Evolutionary conservation across 2,329 filamentous ascomycete genomes (phyloP), one percentile per base, ranked within the genome.

Genomic region (Daldinia sp.): DNA sequence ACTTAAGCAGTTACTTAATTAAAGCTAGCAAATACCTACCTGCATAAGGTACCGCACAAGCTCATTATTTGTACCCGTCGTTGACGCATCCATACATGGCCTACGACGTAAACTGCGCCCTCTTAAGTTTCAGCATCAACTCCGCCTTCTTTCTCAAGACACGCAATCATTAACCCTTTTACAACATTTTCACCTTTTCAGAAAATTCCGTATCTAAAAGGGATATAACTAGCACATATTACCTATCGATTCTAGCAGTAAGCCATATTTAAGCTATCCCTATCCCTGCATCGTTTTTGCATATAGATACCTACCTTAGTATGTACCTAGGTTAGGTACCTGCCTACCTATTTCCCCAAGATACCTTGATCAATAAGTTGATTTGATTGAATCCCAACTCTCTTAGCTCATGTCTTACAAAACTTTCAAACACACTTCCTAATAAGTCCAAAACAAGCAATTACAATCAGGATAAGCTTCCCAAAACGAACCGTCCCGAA

Each of bases 51-150:
- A 48, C 45, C 45, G 30, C n/a, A 30, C 27, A 48, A 48, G 25
- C 11, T 48, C 25, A 30, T 48, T 48, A 9, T 29, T 4, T 25
- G 45, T 30, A 30, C 45, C 17, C 11, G 45, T 29, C 45, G 13
- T 17, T 29, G 45, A 48, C 37, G 15, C 19, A 17, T 49, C 13
- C 32, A 48, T 41, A 21, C 17, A 30, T 10, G 32, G 13, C 25
- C 35, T 25, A 41, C 32, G 32, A 58, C 25, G 41, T 53, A 30
- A 32, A 63, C 55, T 49, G 51, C 48, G 43, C 52, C 41, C 35
- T 53, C 47, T 51, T 55, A 52, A 47, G 64, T 67, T 67, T 67
- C 58, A 64, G 50, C 58, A 41, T 64, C 47, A 51, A 52, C 30
- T 57, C 58, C 58, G 8, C 25, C 55, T 35, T 47, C 45, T 67